These are phyloP conservation scores for Raffaelea ambrosiae DNA, from an alignment of 2,329 filamentous ascomycete genomes.

Conservation along the genomic window DNA sequence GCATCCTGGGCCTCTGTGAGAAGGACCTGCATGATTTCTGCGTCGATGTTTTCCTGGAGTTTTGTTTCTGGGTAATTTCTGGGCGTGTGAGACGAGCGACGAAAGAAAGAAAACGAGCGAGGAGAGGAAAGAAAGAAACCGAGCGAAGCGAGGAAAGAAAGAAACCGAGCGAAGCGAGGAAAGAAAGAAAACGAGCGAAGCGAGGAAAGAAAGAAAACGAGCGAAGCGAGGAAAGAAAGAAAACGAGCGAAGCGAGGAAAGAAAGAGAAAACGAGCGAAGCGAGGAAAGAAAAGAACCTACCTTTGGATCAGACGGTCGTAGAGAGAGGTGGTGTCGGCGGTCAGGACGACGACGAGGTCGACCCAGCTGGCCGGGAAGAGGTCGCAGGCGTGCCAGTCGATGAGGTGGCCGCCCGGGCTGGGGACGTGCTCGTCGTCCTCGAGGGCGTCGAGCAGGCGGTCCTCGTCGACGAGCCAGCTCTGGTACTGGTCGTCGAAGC, in stretches of 20 bases:
- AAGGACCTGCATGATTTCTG: constrained; percentile 94
- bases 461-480: constrained; percentile 96
- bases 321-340: constrained; percentile 70
- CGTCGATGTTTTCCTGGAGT: constrained; percentile 91
- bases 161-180: background rate
- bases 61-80: constrained; percentile 80
- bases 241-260: background rate
- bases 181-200: background rate
- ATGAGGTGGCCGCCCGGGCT: constrained; percentile 77
- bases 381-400: constrained; percentile 96
- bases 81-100: background rate
- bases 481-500: constrained; percentile 75
- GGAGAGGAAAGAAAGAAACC: background rate
- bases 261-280: background rate
- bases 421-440: constrained; percentile 53
- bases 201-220: too few species aligned
- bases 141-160: background rate
- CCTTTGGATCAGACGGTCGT: constrained; percentile 73
- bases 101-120: background rate
- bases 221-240: background rate
- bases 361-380: constrained; percentile 90
- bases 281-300: constrained; percentile 24
- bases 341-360: constrained; percentile 90
- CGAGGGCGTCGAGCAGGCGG: constrained; percentile 79
- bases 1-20: constrained; percentile 82